Conservation (phyloP, 768 basidiomycete genomes). For the Boletus rubropictus region DNA sequence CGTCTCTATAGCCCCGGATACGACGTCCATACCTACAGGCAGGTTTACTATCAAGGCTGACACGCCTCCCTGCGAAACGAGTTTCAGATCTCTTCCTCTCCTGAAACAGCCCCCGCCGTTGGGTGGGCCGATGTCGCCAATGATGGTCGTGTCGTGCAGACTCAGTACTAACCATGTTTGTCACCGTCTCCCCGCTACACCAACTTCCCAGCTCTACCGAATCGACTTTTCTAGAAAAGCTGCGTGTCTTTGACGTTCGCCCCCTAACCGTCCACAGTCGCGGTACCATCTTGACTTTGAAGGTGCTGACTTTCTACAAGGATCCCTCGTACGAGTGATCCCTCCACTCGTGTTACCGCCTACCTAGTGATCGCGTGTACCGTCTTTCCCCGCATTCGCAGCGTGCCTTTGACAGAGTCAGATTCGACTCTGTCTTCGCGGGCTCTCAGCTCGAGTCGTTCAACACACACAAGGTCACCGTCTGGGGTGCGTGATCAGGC, state of each 20-base stretch:
- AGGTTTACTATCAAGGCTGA: conserved; percentile 29
- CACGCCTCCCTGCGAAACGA: conserved; percentile 35
- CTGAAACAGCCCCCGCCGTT: conserved; percentile 21
- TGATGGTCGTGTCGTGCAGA: conserved; percentile 32
- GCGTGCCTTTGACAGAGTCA: conserved; percentile 32
- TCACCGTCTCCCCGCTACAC: conserved; percentile 8
- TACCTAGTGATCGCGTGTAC: conserved; percentile 24
- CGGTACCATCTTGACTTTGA: conserved; percentile 31
- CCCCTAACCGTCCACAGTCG: conserved; percentile 10
- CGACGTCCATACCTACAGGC: conserved; percentile 27
- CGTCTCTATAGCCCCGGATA: too few species aligned
- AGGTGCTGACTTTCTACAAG: conserved; percentile 6
- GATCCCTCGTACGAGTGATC: conserved; percentile 29
- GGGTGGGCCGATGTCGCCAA: conserved; percentile 36
- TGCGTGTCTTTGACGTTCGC: conserved; percentile 33
- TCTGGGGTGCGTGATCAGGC: conserved; percentile 34
- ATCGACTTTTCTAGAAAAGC: conserved; percentile 20
- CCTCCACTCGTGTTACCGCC: conserved; percentile 26
- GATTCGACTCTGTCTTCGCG: conserved; percentile 25
- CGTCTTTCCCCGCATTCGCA: conserved; percentile 28
- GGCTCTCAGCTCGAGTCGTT: conserved; percentile 32
- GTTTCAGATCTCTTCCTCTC: conserved; percentile 27
- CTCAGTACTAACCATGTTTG: conserved; percentile 17
- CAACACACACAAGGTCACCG: conserved; percentile 30
- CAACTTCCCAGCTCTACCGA: conserved; percentile 30